Conservation (phyloP, 345 rosid species). For the Moringa oleifera region DNA sequence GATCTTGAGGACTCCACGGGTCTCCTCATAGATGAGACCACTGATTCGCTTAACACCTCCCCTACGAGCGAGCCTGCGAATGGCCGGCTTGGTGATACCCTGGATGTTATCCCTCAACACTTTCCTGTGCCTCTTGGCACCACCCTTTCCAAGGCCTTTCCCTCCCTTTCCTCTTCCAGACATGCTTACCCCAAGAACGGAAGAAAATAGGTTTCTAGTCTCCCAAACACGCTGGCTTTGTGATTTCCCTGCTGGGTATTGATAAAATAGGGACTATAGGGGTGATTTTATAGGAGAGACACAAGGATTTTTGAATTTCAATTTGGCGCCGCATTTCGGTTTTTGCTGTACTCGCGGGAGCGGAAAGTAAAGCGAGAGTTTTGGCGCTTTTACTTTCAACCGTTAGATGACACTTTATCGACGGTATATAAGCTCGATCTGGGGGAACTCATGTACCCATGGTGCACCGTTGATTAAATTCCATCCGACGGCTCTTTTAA, state of each 20-base stretch:
- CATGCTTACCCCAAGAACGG: too few relatives aligned
- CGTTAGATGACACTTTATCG: neutral
- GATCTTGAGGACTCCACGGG: constrained; percentile 24
- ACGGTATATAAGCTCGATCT: neutral
- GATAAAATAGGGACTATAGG: neutral
- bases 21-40: constrained; percentile 25
- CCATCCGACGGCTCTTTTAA: too few relatives aligned
- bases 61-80: constrained; percentile 25
- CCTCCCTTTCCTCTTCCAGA: constrained; percentile 30
- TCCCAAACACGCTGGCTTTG: neutral
- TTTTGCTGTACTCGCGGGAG: too few relatives aligned
- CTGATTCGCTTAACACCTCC: constrained; percentile 31
- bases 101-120: constrained; percentile 28
- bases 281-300: too few relatives aligned
- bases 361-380: too few relatives aligned
- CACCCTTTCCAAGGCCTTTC: constrained; percentile 23
- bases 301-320: neutral
- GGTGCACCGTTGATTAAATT: neutral
- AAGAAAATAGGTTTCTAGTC: too few relatives aligned
- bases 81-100: constrained; percentile 25
- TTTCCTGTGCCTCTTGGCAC: constrained; percentile 28
- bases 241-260: neutral
- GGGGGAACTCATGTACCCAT: neutral
- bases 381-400: neutral
- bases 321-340: neutral